A percentile compares a stretch with the other conserved stretches of the same genome.
phyloP scores from a whole-genome alignment of 352 stramenopile species.

The Phytophthora pistaciae region DNA sequence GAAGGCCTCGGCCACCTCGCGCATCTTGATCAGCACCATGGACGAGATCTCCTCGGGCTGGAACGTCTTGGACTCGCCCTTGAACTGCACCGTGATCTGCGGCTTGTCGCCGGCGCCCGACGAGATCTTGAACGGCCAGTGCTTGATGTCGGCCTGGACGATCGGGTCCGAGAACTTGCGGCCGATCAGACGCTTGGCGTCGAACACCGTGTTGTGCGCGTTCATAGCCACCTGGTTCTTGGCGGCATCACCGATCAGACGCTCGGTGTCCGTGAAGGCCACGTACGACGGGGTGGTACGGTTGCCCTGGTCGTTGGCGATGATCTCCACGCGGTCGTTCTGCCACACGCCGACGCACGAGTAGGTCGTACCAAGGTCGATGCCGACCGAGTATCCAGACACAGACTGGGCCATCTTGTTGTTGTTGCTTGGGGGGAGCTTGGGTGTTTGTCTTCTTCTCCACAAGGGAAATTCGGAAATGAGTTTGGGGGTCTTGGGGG shows the following conservation, averaged over 20 bases:
- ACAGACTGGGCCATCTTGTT: conserved; percentile 35
- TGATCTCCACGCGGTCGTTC: conserved; percentile 96
- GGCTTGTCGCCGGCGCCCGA: conserved; percentile 73
- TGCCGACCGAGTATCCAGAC: conserved; percentile 67
- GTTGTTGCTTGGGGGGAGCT: conserved; percentile 4
- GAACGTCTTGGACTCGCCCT: conserved; percentile 74
- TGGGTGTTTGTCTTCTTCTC: conserved; percentile 24
- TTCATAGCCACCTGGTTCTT: conserved; percentile 96
- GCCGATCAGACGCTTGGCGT: conserved; percentile 97
- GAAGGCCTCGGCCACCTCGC: conserved; percentile 67
- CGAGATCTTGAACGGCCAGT: conserved; percentile 76
- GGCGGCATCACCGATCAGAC: conserved; percentile 94
- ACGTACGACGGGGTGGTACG: conserved; percentile 97
- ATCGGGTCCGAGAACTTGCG: conserved; percentile 92
- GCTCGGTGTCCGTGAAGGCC: conserved; percentile 94
- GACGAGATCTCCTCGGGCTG: conserved; percentile 84
- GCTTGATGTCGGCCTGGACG: conserved; percentile 86
- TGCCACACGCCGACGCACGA: conserved; percentile 95
- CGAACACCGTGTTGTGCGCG: conserved; percentile 95
- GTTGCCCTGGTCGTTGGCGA: conserved; percentile 97
- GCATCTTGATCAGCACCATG: conserved; percentile 84
- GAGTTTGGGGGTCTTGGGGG: neutral
- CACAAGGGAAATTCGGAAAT: conserved; percentile 38
- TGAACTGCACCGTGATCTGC: conserved; percentile 78
- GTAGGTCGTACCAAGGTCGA: conserved; percentile 94